Percentiles rank a stretch among this genome's conserved stretches.
Evolutionary conservation across 306 rosid species (phyloP).

Genomic region (Cucurbita moschata): DNA sequence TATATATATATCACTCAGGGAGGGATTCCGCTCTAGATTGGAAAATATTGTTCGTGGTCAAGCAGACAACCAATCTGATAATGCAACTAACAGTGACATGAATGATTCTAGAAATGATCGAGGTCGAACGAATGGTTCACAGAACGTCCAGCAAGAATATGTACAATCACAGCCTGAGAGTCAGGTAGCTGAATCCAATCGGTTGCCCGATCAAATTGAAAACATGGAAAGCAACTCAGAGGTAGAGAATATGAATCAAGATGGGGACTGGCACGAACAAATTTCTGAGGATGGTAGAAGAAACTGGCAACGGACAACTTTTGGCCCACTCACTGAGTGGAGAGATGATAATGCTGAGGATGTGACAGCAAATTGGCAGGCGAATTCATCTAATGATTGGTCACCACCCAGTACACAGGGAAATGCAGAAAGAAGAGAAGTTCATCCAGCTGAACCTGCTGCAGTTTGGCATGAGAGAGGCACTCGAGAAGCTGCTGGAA

Average conservation of each 20-base stretch:
- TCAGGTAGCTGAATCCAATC: conserved; percentile 33
- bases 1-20: conserved; percentile 30
- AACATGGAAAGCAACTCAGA: conserved; percentile 33
- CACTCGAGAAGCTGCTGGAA: conserved; percentile 57
- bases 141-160: conserved; percentile 37
- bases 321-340: conserved; percentile 44
- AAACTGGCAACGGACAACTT: conserved; percentile 56
- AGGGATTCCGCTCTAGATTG: conserved; percentile 82
- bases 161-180: conserved; percentile 42
- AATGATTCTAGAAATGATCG: conserved; percentile 50
- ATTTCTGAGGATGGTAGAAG: conserved; percentile 41
- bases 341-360: conserved; percentile 42
- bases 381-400: conserved; percentile 45
- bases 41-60: conserved; percentile 92
- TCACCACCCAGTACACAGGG: conserved; percentile 41
- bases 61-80: conserved; percentile 49
- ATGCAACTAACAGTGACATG: conserved; percentile 32
- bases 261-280: conserved; percentile 52
- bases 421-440: conserved; percentile 45
- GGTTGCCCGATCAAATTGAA: conserved; percentile 39
- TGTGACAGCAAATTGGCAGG: conserved; percentile 28
- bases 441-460: conserved; percentile 41
- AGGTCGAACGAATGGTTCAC: conserved; percentile 36
- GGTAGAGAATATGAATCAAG: conserved; percentile 36
- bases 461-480: conserved; percentile 55